Base-by-base conservation (phyloP, 2,329 filamentous ascomycete species). In the Alternaria arborescens region DNA sequence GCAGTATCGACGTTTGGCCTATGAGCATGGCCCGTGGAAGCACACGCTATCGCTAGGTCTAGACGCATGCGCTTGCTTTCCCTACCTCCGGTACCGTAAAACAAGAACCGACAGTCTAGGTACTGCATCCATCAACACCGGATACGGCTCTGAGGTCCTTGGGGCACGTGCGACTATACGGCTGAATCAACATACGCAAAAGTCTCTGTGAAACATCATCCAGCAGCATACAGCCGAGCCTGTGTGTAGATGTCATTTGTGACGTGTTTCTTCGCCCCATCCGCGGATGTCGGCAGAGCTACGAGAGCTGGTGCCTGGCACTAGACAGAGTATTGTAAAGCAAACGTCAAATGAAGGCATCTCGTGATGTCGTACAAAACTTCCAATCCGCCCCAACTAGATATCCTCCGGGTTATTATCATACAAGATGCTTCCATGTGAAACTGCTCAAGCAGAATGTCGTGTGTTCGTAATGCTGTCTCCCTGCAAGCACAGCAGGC, bases 61-160 rank as follows among this genome's bases (percentile, higher is more conserved):
- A 68, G 55, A 60, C 57, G 50, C 59, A 54, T 30, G 53, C 54
- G 36, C 53, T 47, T 20, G 14, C 22, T 48, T 16, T 26, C 42
- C 48, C 58, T 14, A 36, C 18, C 32, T 20, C 28, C n/a, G 36
- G n/a, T 32, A 51, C 14, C 34, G 28, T 34, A 32, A 5, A 36
- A 46, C 41, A 4, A 40, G 18, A 30, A 26, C 28, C 41, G 7
- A 55, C 30, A 46, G 7, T 32, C 44, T 26, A 32, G 14, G 47
- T 26, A 26, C 18, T 24, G 10, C 18, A 18, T 47, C 16, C 20
- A 28, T 47, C 24, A 24, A 28, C 36, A n/a, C 8, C 16, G 12
- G 16, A 38, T n/a, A 38, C 36, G 8, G 16, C 36, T n/a, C n/a
- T 6, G 24, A 5, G 12, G 11, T 7, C n/a, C n/a, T 11, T 14